Percentiles rank a stretch among this genome's conserved stretches.
Conservation (phyloP, 768 basidiomycete genomes). For the Daedalea quercina region DNA sequence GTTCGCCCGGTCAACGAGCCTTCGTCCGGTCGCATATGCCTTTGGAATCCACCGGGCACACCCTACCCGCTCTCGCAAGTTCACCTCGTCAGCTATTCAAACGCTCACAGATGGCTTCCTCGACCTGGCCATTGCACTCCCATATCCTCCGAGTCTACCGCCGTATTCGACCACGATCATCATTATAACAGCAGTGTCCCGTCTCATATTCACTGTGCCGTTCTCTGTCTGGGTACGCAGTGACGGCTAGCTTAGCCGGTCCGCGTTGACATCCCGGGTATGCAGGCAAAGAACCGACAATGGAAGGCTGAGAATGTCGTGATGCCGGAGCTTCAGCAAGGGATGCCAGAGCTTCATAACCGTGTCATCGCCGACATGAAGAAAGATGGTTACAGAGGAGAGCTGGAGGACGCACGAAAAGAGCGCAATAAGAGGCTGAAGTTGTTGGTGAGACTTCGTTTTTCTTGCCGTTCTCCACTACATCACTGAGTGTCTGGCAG, state of each 20-base stretch:
- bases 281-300: conserved; percentile 54
- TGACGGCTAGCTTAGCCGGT: not conserved
- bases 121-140: conserved; percentile 71
- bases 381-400: conserved; percentile 43
- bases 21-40: not conserved
- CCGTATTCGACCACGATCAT: conserved; percentile 74
- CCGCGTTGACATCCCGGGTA: not conserved
- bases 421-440: conserved; percentile 42
- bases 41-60: not conserved
- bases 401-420: conserved; percentile 42
- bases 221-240: conserved; percentile 68
- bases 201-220: conserved; percentile 57
- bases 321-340: conserved; percentile 46
- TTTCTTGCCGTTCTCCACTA: not conserved
- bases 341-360: conserved; percentile 35
- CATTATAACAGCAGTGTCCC: conserved; percentile 52
- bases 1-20: not conserved
- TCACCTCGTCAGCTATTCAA: conserved; percentile 18
- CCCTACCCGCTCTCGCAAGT: conserved; percentile 9
- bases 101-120: conserved; percentile 51
- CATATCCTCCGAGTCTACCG: conserved; percentile 60
- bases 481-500: conserved; percentile 32
- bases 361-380: conserved; percentile 43
- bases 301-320: conserved; percentile 56
- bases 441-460: conserved; percentile 35